Conservation (phyloP, 768 basidiomycete genomes). For the Dioszegia aurantiaca region DNA sequence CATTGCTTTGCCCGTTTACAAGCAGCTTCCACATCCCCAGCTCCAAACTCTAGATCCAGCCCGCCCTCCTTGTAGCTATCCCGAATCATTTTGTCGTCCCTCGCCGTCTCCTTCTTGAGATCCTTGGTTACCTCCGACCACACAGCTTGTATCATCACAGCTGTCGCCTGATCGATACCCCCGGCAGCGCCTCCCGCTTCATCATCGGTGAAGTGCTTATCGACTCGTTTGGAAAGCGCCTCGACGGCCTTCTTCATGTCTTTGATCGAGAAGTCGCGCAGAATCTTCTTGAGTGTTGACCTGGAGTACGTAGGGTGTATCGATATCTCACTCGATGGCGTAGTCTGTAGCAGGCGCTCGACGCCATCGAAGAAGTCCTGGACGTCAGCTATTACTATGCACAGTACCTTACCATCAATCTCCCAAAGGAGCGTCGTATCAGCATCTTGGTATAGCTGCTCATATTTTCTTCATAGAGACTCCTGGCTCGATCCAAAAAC, state of each 20-base stretch:
- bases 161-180: constrained; percentile 2
- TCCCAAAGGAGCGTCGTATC: constrained; percentile 77
- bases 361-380: constrained; percentile 95
- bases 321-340: constrained; percentile 71
- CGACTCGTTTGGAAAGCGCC: constrained; percentile 79
- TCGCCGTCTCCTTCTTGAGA: constrained; percentile 67
- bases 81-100: constrained; percentile 66
- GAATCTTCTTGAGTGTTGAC: constrained; percentile 72
- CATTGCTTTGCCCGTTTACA: constrained; percentile 59
- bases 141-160: constrained; percentile 63
- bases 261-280: constrained; percentile 81
- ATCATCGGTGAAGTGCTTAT: constrained; percentile 81
- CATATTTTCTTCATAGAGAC: constrained; percentile 85
- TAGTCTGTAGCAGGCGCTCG: constrained; percentile 78
- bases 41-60: constrained; percentile 68
- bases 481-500: constrained; percentile 71
- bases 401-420: constrained; percentile 66
- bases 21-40: constrained; percentile 69
- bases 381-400: constrained; percentile 2
- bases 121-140: constrained; percentile 91
- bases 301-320: constrained; percentile 73
- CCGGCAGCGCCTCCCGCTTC: constrained; percentile 50
- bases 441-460: constrained; percentile 80
- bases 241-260: constrained; percentile 88
- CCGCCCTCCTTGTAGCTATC: constrained; percentile 78